Evolutionary conservation across 2,329 filamentous ascomycete species (phyloP), one percentile per base, ranked within the genome.

Genomic region (Cladosporium sp.): DNA sequence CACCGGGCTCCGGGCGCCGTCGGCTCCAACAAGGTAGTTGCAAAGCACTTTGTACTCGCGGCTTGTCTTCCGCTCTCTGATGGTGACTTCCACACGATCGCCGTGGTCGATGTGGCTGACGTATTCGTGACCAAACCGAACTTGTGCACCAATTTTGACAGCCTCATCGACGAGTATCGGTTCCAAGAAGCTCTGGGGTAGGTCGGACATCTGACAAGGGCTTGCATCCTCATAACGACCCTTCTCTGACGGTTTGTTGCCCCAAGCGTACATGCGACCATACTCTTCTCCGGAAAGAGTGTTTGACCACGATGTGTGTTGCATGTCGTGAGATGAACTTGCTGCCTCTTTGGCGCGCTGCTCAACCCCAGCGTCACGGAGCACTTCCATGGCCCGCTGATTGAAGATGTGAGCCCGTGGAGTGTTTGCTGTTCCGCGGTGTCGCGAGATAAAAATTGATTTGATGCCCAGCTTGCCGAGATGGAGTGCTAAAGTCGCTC

Each of bases 371-470:
- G 78, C 76, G 66, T 80, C 78, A 24, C 79, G 73, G 0, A 81
- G 71, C 65, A 75, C 66, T 36, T 70, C 70, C 65, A 71, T 65
- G 0, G 84, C 84, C 0, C 84, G 84, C 76, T 83, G 84, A 72
- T 87, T 88, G 54, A 83, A 86, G 61, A 87, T 85, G 71, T 88
- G 86, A 0, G 86, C 86, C 44, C 86, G 78, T 1, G 86, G 86
- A 0, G 85, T 87, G 66, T 84, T 77, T 0, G 86, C 84, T 1
- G 82, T 86, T 2, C 80, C 80, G 0, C 82, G 74, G 0, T 82
- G 79, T 2, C 79, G 72, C 12, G 80, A 80, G 59, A 88, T 79
- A 67, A 87, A 80, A 41, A 87, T 77, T 0, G 85, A 85, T 32
- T 75, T 81, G 8, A 85, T 73, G 2, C 68, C 65, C 41, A 44